phyloP scores from a whole-genome alignment of 192 early-diverging fungal genomes.

The Haplosporangium gracile region DNA sequence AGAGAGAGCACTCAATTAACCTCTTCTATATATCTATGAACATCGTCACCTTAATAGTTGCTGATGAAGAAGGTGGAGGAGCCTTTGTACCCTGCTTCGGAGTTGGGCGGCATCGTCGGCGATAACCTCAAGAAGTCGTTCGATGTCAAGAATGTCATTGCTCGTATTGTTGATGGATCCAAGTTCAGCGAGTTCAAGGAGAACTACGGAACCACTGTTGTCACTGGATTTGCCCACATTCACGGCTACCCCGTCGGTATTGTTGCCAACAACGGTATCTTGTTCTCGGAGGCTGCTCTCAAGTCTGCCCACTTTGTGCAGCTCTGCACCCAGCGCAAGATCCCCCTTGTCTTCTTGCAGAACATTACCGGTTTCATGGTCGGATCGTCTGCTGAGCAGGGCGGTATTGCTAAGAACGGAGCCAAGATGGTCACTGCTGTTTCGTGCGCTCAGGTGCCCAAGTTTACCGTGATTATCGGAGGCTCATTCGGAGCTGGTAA shows the following conservation, averaged over 20 bases:
- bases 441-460: conserved; percentile 92
- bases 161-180: conserved; percentile 94
- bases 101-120: conserved; percentile 95
- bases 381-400: conserved; percentile 91
- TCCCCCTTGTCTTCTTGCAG: conserved; percentile 94
- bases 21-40: not conserved
- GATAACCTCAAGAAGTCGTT: conserved; percentile 91
- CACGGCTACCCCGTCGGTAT: conserved; percentile 94
- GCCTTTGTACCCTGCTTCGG: conserved; percentile 84
- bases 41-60: conserved; percentile 37
- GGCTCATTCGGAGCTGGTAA: conserved; percentile 90
- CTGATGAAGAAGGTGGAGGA: conserved; percentile 70
- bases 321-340: conserved; percentile 88
- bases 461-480: conserved; percentile 88
- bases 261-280: conserved; percentile 95
- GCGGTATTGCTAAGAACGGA: conserved; percentile 98
- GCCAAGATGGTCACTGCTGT: conserved; percentile 97
- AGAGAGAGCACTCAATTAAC: too few species aligned
- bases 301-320: conserved; percentile 98
- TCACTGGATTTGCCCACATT: conserved; percentile 93
- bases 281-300: conserved; percentile 93
- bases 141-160: conserved; percentile 93
- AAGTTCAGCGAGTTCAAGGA: conserved; percentile 95
- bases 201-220: conserved; percentile 88
- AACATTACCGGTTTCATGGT: conserved; percentile 99